Percentiles rank a stretch among this genome's conserved stretches.
Evolutionary conservation across 768 basidiomycete genomes (phyloP).

Genomic region (Holtermannia corniformis): DNA sequence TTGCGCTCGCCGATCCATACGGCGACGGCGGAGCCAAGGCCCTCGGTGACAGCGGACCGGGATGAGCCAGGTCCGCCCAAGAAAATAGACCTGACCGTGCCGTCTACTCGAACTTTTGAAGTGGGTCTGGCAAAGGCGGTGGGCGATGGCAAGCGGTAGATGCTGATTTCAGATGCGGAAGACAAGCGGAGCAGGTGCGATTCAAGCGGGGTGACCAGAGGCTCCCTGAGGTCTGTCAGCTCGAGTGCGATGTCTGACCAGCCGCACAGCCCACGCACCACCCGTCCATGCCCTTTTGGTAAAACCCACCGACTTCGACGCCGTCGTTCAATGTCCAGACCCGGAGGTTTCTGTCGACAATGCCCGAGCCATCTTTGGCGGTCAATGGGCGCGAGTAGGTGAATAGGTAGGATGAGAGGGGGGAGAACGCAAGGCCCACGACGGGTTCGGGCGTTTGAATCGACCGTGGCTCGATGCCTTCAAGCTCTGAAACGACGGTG

Average conservation of each 20-base stretch:
- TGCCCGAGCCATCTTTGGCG: conserved; percentile 61
- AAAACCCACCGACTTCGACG: conserved; percentile 74
- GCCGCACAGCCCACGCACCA: conserved; percentile 48
- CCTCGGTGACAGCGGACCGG: conserved; percentile 19
- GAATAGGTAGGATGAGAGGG: conserved; percentile 82
- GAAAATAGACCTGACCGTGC: conserved; percentile 28
- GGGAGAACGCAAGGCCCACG: conserved; percentile 82
- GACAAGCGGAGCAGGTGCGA: conserved; percentile 31
- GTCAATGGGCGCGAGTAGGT: conserved; percentile 95
- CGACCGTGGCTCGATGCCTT: conserved; percentile 42
- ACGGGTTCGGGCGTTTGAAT: conserved; percentile 60
- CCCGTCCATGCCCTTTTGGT: conserved; percentile 80
- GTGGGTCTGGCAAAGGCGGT: conserved; percentile 15
- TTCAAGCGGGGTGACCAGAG: conserved; percentile 37
- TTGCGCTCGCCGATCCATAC: conserved; percentile 92
- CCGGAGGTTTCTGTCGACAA: conserved; percentile 87
- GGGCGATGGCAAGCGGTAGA: conserved; percentile 41
- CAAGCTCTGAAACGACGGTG: neutral
- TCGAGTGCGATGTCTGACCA: neutral
- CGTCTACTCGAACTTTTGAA: conserved; percentile 16
- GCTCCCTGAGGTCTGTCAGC: conserved; percentile 23
- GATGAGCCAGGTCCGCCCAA: conserved; percentile 12
- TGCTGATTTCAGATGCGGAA: conserved; percentile 26
- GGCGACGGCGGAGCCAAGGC: conserved; percentile 49
- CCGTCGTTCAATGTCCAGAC: conserved; percentile 79